Conservation (phyloP, 306 rosid genomes). For the Prosopis cineraria region DNA sequence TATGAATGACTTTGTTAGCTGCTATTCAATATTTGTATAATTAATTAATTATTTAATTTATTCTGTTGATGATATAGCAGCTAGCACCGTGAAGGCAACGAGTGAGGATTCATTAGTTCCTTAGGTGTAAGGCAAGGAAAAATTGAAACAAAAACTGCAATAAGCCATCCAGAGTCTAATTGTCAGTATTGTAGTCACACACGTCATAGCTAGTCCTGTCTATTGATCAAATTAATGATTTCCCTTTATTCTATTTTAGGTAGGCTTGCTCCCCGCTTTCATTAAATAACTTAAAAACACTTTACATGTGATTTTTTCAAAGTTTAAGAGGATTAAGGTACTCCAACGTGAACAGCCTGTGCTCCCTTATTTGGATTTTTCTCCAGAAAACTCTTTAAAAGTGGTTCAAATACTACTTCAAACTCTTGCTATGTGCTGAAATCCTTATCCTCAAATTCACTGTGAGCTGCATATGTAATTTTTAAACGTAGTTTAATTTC, state of each 20-base stretch:
- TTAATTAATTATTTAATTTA: neutral
- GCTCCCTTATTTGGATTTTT: neutral
- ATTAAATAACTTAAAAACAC: neutral
- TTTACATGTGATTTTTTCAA: neutral
- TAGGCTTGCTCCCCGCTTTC: neutral
- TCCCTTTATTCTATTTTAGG: neutral
- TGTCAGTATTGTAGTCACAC: neutral
- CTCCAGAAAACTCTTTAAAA: neutral
- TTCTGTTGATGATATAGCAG: neutral
- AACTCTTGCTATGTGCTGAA: constrained; percentile 18
- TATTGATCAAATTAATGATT: constrained; percentile 16
- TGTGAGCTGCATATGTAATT: neutral
- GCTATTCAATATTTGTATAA: neutral
- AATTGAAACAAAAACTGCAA: neutral
- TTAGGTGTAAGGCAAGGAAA: constrained; percentile 19
- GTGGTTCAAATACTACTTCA: constrained; percentile 2
- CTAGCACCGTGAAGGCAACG: neutral
- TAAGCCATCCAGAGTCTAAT: constrained; percentile 11
- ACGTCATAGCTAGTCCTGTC: neutral
- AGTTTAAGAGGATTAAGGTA: no score
- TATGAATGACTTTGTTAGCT: neutral
- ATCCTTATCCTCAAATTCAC: neutral
- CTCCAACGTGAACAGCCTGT: neutral
- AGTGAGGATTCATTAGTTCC: constrained; percentile 25
- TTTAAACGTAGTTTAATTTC: constrained; percentile 18